Evolutionary conservation across 208 protist genomes (phyloP), one percentile per base, ranked within the genome.

Genomic region (Trypanosoma lewisi): DNA sequence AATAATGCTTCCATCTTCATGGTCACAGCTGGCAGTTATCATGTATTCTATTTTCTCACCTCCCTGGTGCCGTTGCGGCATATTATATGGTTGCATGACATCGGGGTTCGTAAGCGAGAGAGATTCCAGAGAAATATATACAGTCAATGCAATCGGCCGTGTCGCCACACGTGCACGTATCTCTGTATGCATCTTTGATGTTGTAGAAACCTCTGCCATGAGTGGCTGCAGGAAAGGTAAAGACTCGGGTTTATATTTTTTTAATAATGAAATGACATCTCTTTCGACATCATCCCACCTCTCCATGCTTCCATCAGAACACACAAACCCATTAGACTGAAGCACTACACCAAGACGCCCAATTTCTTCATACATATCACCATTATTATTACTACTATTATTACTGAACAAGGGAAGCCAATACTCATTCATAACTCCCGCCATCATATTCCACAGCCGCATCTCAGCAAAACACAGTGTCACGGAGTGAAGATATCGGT

Each of bases 211-310:
- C 27, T 64, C 45, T 36, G 41, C 34, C 16, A 73, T 63, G 0
- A 73, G 17, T 3, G 59, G 41, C 27, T 67, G 67, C 11, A 67
- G 23, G 31, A 63, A 54, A 2, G 53, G 67, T 8, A 73, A 21
- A 8, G 27, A 36, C 23, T 30, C 16, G n/a, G 59, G 67, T 42
- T 37, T 67, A 36, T 73, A 73, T 17, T 39, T 57, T 12, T 33
- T 48, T n/a, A 73, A 37, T 12, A 73, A 31, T 5, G 59, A 73
- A 23, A 59, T 27, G 21, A 67, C 59, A n/a, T 73, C 67, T 5
- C 48, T 51, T 19, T 73, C 60, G 6, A 67, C 59, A 53, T 48
- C 47, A 8, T 64, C 57, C 30, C 27, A 30, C 4, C 2, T 17
- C 21, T 25, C 45, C 27, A 7, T 31, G n/a, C 19, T 48, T 19